Evolutionary conservation across 805 yeast genomes (phyloP), one percentile per base, ranked within the genome.

Genomic region (Hanseniaspora nectarophila): DNA sequence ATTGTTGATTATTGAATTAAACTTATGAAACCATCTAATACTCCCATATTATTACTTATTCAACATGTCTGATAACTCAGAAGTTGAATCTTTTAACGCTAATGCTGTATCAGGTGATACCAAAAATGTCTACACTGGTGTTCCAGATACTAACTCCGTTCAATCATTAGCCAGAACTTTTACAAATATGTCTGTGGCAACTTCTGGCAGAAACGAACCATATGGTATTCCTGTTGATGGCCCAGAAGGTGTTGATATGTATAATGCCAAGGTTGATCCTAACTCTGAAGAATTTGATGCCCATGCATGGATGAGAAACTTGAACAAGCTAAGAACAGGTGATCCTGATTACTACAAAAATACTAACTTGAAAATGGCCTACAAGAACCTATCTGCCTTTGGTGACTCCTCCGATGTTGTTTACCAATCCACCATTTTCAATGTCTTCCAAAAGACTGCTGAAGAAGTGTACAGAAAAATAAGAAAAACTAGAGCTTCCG

Each of bases 341-440:
- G 83, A 82, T 58, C 76, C 77, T 0, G 85, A 80, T 23, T 77
- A 77, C 65, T 81, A 76, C 61, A 78, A 75, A 60, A 83, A 81
- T 20, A 70, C 79, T 29, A 68, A 75, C 16, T 66, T 82, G 57
- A 83, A 85, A 21, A 64, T 82, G 54, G 76, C 77, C 8, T 80
- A 77, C 70, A 71, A 73, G 54, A 65, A 79, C 59, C 67, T 81
- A 59, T 62, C 81, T 54, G 84, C 82, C 3, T 73, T 65, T 56
- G 88, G 87, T 63, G 71, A 77, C 49, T 82, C 86, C 3, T 71
- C 80, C 3, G 86, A 80, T 63, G 73, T 82, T 10, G 84, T 81
- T 60, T 81, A 76, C 63, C 85, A 80, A 63, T 69, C 78, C 3
- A 80, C 81, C 3, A 73, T 80, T 24, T 56, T 71, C 24, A 80